Evolutionary conservation across 768 basidiomycete genomes (phyloP).

Genomic region (Heimioporus sp.): DNA sequence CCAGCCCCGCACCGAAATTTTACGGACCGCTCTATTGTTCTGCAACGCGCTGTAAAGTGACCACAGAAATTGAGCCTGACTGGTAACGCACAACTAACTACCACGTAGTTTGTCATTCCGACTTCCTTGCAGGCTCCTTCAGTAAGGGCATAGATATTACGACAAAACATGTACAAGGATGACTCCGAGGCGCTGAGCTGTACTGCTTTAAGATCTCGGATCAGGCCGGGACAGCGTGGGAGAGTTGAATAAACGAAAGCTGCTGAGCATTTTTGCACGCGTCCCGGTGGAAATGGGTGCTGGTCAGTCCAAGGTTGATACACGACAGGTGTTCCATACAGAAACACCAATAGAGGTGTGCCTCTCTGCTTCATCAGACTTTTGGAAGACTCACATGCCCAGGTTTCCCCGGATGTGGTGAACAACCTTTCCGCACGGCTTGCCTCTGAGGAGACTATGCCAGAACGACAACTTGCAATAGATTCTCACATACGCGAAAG

Average conservation of each 20-base stretch:
- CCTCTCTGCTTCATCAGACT: background rate
- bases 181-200: background rate
- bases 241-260: no score
- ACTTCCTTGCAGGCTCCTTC: slow-evolving; percentile 39
- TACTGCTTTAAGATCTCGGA: no score
- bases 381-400: slow-evolving; percentile 6
- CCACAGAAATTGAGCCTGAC: slow-evolving; percentile 94
- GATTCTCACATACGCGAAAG: slow-evolving; percentile 72
- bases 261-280: no score
- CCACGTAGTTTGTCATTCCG: background rate
- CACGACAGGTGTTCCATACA: slow-evolving; percentile 53
- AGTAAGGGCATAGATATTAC: slow-evolving; percentile 48
- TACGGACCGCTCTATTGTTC: no score
- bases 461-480: slow-evolving; percentile 69
- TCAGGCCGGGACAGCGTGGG: no score
- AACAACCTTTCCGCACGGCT: slow-evolving; percentile 70
- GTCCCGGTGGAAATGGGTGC: slow-evolving; percentile 52
- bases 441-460: slow-evolving; percentile 55
- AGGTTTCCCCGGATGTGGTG: slow-evolving; percentile 87
- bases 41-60: no score
- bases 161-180: slow-evolving; percentile 28
- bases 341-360: slow-evolving; percentile 55
- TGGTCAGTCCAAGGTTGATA: slow-evolving; percentile 58
- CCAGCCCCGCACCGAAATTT: no score
- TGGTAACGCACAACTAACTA: slow-evolving; percentile 50